Base-by-base conservation (phyloP, 176 grass and related monocot genomes). In the Tillandsia fasciculata region DNA sequence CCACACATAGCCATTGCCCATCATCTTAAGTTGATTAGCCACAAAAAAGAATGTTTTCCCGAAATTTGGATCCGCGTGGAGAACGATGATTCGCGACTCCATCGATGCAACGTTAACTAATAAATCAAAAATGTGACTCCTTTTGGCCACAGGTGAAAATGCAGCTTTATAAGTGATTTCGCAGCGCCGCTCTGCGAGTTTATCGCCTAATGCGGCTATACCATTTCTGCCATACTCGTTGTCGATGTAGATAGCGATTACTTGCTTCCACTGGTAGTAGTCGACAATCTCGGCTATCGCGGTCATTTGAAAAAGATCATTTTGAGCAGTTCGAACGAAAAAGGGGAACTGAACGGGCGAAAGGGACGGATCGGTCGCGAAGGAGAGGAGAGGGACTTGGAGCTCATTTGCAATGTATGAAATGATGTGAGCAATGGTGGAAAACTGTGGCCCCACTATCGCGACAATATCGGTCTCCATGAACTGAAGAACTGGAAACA, bases 181-280 rank as follows among this genome's bases (percentile, higher is more conserved):
- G 82, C 84, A 87, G 33, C 77, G 82, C 71, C 54, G 87, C 65
- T 77, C 74, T 12, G 82, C 77, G 54, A 97, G 85, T 49, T 67
- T 77, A 63, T 97, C 86, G 77, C 91, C 84, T 68, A 97, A 85
- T 64, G 89, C 79, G 57, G 86, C 84, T 76, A 97, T 90, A 22
- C 89, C 94, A 42, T 97, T 97, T 73, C 94, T 78, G 12, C 94
- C 89, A 79, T 87, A 81, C 52, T 97, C 94, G 79, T 97, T 89
- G 68, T 97, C 94, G 50, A 89, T 9, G 23, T 87, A 97, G 65
- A 97, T 68, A 50, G 79, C 86, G 50, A 88, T 97, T 69, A 92
- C 94, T 67, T 81, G 69, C 26, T 81, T 97, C 94, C 94, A 97
- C 56, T 74, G 74, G 82, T 90, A 87, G 59, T 85, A 87, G 58